Evolutionary conservation across 2,329 filamentous ascomycete species (phyloP).

Genomic region (Ascochyta lentis): DNA sequence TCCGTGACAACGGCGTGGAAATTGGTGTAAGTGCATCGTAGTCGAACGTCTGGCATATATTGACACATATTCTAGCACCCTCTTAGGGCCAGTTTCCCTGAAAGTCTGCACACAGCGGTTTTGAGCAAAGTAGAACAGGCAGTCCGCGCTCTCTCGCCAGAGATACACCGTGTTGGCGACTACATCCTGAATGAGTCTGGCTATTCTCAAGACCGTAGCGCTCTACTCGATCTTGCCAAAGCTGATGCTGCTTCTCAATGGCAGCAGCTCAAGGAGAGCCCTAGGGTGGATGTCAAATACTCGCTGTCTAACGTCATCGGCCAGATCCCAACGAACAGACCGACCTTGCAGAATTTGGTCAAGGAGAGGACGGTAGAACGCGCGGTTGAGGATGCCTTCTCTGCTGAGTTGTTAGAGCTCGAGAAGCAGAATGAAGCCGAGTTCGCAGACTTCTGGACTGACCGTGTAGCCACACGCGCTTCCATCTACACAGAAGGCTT

Average conservation of each 20-base stretch:
- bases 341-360: slow-evolving; percentile 22
- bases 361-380: slow-evolving; percentile 30
- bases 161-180: slow-evolving; percentile 20
- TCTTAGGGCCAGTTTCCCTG: slow-evolving; percentile 18
- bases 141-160: slow-evolving; percentile 13
- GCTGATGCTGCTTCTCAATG: slow-evolving; percentile 33
- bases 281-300: slow-evolving; percentile 34
- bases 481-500: slow-evolving; percentile 38
- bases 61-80: slow-evolving; percentile 7
- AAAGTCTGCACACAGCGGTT: slow-evolving; percentile 15
- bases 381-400: slow-evolving; percentile 34
- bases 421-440: slow-evolving; percentile 39
- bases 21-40: slow-evolving; percentile 24
- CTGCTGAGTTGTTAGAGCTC: slow-evolving; percentile 29
- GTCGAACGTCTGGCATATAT: background rate
- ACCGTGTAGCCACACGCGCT: slow-evolving; percentile 36
- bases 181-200: slow-evolving; percentile 28
- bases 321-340: slow-evolving; percentile 11
- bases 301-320: slow-evolving; percentile 25
- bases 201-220: slow-evolving; percentile 15
- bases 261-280: slow-evolving; percentile 27
- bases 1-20: slow-evolving; percentile 28
- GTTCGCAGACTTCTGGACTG: slow-evolving; percentile 43
- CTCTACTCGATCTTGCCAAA: slow-evolving; percentile 25
- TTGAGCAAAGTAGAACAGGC: slow-evolving; percentile 20